phyloP scores from a whole-genome alignment of 1,139 yeast genomes.

The Geotrichum australiense region DNA sequence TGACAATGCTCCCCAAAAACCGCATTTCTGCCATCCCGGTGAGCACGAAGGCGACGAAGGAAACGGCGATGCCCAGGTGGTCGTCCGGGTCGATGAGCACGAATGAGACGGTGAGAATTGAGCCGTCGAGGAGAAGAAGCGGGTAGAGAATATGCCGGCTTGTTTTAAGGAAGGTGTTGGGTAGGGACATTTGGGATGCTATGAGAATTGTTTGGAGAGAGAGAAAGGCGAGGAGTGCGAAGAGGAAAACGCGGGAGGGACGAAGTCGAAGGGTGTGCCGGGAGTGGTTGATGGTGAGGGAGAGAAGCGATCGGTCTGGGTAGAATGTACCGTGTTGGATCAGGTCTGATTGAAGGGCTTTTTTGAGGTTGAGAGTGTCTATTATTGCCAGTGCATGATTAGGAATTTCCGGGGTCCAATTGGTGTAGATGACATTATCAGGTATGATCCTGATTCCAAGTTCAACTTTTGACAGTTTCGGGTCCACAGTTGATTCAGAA shows the following conservation, averaged over 20 bases:
- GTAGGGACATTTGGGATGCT: not conserved
- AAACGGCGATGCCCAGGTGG: slow-evolving; percentile 60
- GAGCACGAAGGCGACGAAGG: slow-evolving; percentile 61
- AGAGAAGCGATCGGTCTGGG: no score
- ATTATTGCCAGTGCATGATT: no score
- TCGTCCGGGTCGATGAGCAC: slow-evolving; percentile 56
- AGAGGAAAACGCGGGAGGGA: not conserved
- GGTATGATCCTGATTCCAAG: no score
- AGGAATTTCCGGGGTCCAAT: no score
- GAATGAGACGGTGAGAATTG: slow-evolving; percentile 55
- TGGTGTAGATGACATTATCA: no score
- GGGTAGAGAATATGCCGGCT: not conserved
- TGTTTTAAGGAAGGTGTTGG: not conserved
- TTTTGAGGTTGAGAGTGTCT: no score
- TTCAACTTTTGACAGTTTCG: no score
- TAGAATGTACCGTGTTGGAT: no score
- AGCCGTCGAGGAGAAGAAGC: slow-evolving; percentile 59
- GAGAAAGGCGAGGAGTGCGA: not conserved
- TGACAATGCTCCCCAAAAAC: slow-evolving; percentile 60
- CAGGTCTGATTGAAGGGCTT: not conserved
- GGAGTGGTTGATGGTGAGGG: no score
- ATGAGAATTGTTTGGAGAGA: not conserved
- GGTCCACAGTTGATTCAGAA: no score
- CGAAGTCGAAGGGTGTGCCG: not conserved
- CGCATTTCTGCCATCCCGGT: slow-evolving; percentile 74